phyloP scores from a whole-genome alignment of 163 green algal genomes.

The Chloroidium sp. region DNA sequence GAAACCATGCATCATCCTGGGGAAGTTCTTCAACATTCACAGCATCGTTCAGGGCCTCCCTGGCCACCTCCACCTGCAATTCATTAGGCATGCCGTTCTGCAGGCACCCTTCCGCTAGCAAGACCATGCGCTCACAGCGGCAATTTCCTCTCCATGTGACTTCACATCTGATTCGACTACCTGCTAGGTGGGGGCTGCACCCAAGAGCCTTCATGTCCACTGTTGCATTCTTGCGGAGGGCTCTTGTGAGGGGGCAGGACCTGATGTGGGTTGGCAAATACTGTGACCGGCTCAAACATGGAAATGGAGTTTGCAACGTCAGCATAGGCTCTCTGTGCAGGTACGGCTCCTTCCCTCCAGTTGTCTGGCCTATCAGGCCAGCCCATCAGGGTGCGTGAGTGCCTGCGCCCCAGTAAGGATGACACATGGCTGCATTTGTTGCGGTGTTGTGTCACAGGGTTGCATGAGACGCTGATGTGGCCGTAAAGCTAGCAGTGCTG shows the following conservation, averaged over 20 bases:
- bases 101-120: background rate
- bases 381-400: constrained; percentile 53
- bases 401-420: background rate
- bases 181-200: background rate
- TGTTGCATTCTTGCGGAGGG: constrained; percentile 19
- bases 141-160: background rate
- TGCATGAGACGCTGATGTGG: no score
- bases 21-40: constrained; percentile 37
- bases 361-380: constrained; percentile 58
- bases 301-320: constrained; percentile 44
- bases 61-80: background rate
- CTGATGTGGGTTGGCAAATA: background rate
- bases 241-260: constrained; percentile 18
- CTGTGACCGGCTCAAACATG: constrained; percentile 51
- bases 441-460: no score
- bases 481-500: no score
- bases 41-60: background rate
- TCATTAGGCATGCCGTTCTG: constrained; percentile 1
- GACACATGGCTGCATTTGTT: no score
- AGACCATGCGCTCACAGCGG: background rate
- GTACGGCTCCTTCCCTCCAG: constrained; percentile 40
- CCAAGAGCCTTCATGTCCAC: background rate
- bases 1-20: constrained; percentile 47
- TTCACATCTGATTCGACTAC: background rate
- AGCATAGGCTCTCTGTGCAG: constrained; percentile 43